Conservation (phyloP, 352 stramenopile species). For the Albugo laibachii region DNA sequence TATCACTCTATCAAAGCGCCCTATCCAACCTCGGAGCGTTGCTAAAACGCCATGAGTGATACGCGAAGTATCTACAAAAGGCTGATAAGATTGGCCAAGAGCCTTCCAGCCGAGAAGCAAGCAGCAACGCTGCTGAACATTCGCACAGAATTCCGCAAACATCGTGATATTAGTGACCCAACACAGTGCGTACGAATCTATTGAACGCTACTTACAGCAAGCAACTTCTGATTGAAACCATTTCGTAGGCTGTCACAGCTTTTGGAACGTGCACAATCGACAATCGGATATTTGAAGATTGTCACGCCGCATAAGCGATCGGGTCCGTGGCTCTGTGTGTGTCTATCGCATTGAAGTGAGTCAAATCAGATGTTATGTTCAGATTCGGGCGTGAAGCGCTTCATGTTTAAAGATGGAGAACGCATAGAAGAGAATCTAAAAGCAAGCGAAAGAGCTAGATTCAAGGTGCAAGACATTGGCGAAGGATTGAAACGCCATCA, state of each 20-base stretch:
- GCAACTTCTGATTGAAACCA: neutral
- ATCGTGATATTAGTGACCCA: slow-evolving; percentile 30
- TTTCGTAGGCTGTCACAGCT: slow-evolving; percentile 29
- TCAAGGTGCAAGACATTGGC: slow-evolving; percentile 55
- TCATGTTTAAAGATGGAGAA: slow-evolving; percentile 66
- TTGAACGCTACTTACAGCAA: neutral
- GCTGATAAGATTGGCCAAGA: slow-evolving; percentile 56
- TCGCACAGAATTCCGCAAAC: slow-evolving; percentile 46
- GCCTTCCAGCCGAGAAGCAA: slow-evolving; percentile 44
- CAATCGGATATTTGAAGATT: slow-evolving; percentile 73
- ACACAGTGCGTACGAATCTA: slow-evolving; percentile 28
- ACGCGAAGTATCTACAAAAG: slow-evolving; percentile 73
- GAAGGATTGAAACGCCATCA: slow-evolving; percentile 47
- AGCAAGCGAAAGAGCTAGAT: slow-evolving; percentile 31
- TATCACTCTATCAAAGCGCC: no score
- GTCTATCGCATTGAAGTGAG: neutral
- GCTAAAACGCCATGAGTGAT: slow-evolving; percentile 8
- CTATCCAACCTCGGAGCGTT: no score
- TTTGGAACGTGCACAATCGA: slow-evolving; percentile 59
- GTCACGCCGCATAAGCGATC: slow-evolving; percentile 43
- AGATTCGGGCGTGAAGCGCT: slow-evolving; percentile 56
- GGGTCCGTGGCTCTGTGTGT: slow-evolving; percentile 11
- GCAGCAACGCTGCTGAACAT: slow-evolving; percentile 47
- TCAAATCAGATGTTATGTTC: neutral
- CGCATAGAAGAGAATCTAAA: slow-evolving; percentile 23